Conservation (phyloP, 345 rosid species). For the Durio zibethinus region DNA sequence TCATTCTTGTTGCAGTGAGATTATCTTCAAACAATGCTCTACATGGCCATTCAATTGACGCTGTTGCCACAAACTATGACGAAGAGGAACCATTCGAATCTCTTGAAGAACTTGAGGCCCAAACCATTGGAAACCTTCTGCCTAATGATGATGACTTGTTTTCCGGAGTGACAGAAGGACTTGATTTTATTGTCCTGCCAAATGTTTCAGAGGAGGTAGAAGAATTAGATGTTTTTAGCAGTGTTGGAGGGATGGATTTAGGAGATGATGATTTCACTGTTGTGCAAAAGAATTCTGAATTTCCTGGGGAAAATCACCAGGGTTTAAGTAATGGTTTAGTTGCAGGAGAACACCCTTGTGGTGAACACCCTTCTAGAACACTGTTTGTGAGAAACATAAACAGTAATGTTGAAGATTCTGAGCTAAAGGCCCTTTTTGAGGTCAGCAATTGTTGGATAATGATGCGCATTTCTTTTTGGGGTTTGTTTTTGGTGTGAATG, state of each 20-base stretch:
- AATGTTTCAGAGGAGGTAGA: conserved; percentile 45
- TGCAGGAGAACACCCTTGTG: conserved; percentile 35
- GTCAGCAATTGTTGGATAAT: conserved; percentile 21
- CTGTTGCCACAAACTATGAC: conserved; percentile 36
- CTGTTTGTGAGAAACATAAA: conserved; percentile 56
- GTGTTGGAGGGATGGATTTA: conserved; percentile 70
- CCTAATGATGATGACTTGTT: conserved; percentile 66
- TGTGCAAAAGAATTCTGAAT: conserved; percentile 28
- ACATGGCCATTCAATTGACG: conserved; percentile 40
- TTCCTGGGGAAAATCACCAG: conserved; percentile 30
- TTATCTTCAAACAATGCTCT: conserved; percentile 32
- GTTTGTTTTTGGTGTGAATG: background rate
- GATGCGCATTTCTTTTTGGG: background rate
- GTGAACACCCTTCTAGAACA: conserved; percentile 52
- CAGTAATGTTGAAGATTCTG: conserved; percentile 54
- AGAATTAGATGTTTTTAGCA: conserved; percentile 62
- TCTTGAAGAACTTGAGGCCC: conserved; percentile 61
- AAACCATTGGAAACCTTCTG: conserved; percentile 66
- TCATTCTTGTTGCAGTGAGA: conserved; percentile 44
- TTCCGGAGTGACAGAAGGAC: conserved; percentile 49
- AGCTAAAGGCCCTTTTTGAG: conserved; percentile 53
- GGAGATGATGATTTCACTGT: conserved; percentile 38
- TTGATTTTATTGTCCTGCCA: conserved; percentile 23
- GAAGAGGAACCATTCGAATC: conserved; percentile 52
- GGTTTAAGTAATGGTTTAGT: conserved; percentile 18